These are phyloP conservation scores for Meyerozyma guilliermondii DNA, from an alignment of 1,139 yeast species.

Conservation along the genomic window DNA sequence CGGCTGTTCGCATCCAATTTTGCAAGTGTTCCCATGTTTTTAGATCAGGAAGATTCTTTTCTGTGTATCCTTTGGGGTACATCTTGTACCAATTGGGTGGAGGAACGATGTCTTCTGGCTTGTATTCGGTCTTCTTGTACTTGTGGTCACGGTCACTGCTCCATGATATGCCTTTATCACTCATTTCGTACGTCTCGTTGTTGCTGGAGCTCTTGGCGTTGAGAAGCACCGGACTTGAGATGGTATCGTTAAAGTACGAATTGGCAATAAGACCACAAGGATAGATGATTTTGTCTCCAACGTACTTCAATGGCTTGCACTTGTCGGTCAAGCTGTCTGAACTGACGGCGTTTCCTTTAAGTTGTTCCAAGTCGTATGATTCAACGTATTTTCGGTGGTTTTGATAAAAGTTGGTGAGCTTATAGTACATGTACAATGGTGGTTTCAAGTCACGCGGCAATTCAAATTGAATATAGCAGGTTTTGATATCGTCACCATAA, in stretches of 20 bases:
- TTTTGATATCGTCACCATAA: conserved; percentile 31
- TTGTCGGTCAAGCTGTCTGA: conserved; percentile 41
- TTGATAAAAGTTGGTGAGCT: conserved; percentile 68
- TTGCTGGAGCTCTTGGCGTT: conserved; percentile 37
- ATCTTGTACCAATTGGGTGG: conserved; percentile 70
- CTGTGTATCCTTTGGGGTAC: conserved; percentile 70
- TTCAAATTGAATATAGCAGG: conserved; percentile 55
- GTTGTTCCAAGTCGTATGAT: conserved; percentile 61
- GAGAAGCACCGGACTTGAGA: conserved; percentile 41
- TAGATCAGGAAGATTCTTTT: conserved; percentile 50
- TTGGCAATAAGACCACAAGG: conserved; percentile 83
- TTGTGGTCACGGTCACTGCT: conserved; percentile 48
- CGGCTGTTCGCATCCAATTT: conserved; percentile 87
- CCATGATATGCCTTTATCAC: conserved; percentile 65
- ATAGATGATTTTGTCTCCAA: conserved; percentile 41
- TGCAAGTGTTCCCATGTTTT: conserved; percentile 41
- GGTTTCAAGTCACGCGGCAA: conserved; percentile 55
- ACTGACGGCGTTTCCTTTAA: conserved; percentile 57
- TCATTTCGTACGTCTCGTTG: conserved; percentile 43
- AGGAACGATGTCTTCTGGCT: conserved; percentile 59
- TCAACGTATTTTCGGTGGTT: conserved; percentile 75
- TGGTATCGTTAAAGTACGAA: conserved; percentile 69
- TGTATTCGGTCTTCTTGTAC: conserved; percentile 56
- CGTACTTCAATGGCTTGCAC: conserved; percentile 54
- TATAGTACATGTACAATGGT: conserved; percentile 64